phyloP scores from a whole-genome alignment of 805 yeast species.

The Dipodascus geniculatus region DNA sequence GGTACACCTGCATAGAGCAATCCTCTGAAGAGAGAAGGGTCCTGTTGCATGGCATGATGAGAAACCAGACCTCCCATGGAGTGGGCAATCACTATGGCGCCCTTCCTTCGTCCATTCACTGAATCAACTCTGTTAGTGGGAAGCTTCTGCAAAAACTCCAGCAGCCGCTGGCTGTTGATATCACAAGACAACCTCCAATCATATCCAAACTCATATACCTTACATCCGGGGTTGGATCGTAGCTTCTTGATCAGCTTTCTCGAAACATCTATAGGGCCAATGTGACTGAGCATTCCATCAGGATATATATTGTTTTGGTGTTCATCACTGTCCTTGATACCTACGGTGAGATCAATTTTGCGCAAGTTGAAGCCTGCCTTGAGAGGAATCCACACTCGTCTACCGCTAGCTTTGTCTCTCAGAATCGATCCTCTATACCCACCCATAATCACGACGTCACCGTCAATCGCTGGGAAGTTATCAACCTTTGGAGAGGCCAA shows the following conservation, averaged over 20 bases:
- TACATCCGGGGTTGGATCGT: slow-evolving; percentile 36
- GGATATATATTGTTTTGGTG: slow-evolving; percentile 41
- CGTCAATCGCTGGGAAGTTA: slow-evolving; percentile 39
- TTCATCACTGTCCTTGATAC: slow-evolving; percentile 67
- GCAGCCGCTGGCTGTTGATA: slow-evolving; percentile 40
- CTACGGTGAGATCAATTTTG: slow-evolving; percentile 57
- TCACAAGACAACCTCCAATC: slow-evolving; percentile 82
- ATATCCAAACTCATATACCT: slow-evolving; percentile 70
- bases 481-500: slow-evolving; percentile 14
- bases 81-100: slow-evolving; percentile 68
- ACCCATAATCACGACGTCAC: slow-evolving; percentile 72
- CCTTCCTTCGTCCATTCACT: slow-evolving; percentile 33
- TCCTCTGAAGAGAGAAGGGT: slow-evolving; percentile 62
- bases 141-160: slow-evolving; percentile 35
- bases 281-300: slow-evolving; percentile 65
- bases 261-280: slow-evolving; percentile 81
- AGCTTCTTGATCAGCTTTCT: slow-evolving; percentile 46
- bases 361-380: slow-evolving; percentile 73
- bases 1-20: slow-evolving; percentile 78
- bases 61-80: slow-evolving; percentile 92
- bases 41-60: slow-evolving; percentile 61
- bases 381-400: slow-evolving; percentile 74
- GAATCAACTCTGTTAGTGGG: slow-evolving; percentile 8
- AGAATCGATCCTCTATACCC: slow-evolving; percentile 82
- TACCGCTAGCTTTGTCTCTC: slow-evolving; percentile 49